Evolutionary conservation across 495 filamentous ascomycete genomes (phyloP).

Genomic region (Penicillium riverlandense): DNA sequence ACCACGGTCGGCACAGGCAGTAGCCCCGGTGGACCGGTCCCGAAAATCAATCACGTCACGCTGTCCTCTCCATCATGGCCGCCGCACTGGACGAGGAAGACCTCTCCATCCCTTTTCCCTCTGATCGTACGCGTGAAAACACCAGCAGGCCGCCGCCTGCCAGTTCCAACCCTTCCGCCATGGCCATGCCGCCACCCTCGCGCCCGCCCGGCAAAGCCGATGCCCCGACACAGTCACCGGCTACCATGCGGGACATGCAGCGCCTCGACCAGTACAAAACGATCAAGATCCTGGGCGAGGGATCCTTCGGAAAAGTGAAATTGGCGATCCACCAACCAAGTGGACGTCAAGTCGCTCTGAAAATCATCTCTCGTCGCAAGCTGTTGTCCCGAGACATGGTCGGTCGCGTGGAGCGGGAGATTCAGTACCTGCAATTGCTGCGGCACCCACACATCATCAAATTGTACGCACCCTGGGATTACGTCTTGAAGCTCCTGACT

Average conservation of each 20-base stretch:
- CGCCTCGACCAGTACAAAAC: conserved; percentile 87
- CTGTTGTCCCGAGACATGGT: conserved; percentile 95
- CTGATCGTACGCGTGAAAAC: conserved; percentile 48
- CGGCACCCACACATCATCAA: conserved; percentile 99
- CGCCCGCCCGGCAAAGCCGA: conserved; percentile 31
- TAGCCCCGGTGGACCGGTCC: conserved; percentile 13
- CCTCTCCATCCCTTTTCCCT: conserved; percentile 76
- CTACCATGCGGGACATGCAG: conserved; percentile 53
- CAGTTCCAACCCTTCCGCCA: conserved; percentile 28
- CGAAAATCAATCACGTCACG: conserved; percentile 41
- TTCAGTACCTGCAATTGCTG: conserved; percentile 92
- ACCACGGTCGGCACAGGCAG: conserved; percentile 15
- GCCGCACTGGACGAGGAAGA: conserved; percentile 75
- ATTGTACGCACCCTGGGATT: conserved; percentile 52
- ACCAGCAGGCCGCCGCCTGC: conserved; percentile 11
- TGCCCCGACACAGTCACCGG: conserved; percentile 32
- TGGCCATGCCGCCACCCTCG: conserved; percentile 43
- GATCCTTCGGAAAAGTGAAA: conserved; percentile 98
- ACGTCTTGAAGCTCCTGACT: not conserved
- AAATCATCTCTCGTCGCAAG: conserved; percentile 94
- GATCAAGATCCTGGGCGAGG: conserved; percentile 86
- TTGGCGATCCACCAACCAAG: conserved; percentile 85
- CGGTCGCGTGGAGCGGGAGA: conserved; percentile 92
- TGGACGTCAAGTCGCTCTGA: conserved; percentile 89
- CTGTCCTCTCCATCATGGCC: conserved; percentile 36